Conservation (phyloP, 2,329 filamentous ascomycete species). For the Botrytis deweyae region DNA sequence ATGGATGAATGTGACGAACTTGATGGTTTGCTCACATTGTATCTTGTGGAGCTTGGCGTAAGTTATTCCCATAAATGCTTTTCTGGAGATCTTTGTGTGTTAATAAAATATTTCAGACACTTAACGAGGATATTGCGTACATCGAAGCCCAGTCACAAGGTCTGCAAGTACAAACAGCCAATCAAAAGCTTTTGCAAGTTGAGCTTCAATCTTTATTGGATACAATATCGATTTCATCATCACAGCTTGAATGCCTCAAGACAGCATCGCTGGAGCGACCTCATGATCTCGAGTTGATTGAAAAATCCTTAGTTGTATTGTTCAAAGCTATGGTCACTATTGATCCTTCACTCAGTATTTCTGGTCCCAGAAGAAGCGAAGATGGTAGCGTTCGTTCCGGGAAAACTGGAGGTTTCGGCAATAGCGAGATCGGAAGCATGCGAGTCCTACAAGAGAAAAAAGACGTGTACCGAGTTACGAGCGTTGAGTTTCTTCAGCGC, state of each 20-base stretch:
- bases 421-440: slow-evolving; percentile 71
- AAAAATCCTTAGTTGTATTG: slow-evolving; percentile 72
- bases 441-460: slow-evolving; percentile 92
- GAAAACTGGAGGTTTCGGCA: slow-evolving; percentile 47
- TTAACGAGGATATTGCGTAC: slow-evolving; percentile 93
- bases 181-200: slow-evolving; percentile 85
- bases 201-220: slow-evolving; percentile 87
- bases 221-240: slow-evolving; percentile 81
- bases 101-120: slow-evolving; percentile 57
- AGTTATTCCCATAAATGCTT: slow-evolving; percentile 56
- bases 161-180: slow-evolving; percentile 93
- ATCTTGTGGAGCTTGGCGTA: slow-evolving; percentile 90
- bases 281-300: slow-evolving; percentile 72
- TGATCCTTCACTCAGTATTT: slow-evolving; percentile 69
- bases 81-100: slow-evolving; percentile 23
- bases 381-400: slow-evolving; percentile 37
- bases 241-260: slow-evolving; percentile 72
- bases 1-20: slow-evolving; percentile 95
- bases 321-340: slow-evolving; percentile 95
- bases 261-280: slow-evolving; percentile 70
- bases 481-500: slow-evolving; percentile 71
- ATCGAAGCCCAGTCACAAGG: slow-evolving; percentile 97
- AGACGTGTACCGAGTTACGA: slow-evolving; percentile 79
- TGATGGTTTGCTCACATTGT: slow-evolving; percentile 89
- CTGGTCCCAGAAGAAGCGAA: slow-evolving; percentile 43